Conservation (phyloP, 2,329 filamentous ascomycete species). For the Pseudogymnoascus sp. region DNA sequence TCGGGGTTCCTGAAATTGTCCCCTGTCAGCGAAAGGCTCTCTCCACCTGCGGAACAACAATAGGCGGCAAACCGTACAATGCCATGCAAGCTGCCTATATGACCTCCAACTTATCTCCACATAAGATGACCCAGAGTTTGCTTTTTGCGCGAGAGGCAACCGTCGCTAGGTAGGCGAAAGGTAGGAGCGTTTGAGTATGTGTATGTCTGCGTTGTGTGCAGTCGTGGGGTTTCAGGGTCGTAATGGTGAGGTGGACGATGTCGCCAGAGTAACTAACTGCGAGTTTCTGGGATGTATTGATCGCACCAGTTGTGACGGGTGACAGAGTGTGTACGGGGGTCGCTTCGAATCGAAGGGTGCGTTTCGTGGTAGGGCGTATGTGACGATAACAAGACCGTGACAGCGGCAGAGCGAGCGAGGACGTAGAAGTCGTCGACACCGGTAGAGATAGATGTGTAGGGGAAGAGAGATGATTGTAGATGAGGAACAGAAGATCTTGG, state of each 20-base stretch:
- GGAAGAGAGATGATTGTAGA: neutral
- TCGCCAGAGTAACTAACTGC: neutral
- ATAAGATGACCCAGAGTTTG: neutral
- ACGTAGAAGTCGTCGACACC: neutral
- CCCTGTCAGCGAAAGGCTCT: constrained; percentile 5
- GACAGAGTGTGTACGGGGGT: neutral
- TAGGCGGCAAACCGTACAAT: constrained; percentile 5
- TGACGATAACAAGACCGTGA: neutral
- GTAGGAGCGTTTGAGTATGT: neutral
- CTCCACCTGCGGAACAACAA: constrained; percentile 3
- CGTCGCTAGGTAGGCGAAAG: neutral
- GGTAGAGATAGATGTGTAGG: neutral
- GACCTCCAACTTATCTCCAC: constrained; percentile 6
- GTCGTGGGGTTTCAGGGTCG: constrained; percentile 1
- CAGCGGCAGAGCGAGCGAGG: neutral
- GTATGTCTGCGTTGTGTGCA: neutral
- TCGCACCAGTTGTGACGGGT: neutral
- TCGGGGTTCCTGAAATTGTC: neutral
- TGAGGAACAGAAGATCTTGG: constrained; percentile 7
- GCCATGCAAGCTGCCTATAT: constrained; percentile 7
- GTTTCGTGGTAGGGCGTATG: neutral
- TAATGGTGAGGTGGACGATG: constrained; percentile 3
- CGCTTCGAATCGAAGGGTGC: neutral
- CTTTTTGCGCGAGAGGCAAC: constrained; percentile 2
- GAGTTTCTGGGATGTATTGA: neutral